Percentiles rank a stretch among this genome's conserved stretches.
Conservation (phyloP, 805 yeast species). For the Debaryomyces castellii region DNA sequence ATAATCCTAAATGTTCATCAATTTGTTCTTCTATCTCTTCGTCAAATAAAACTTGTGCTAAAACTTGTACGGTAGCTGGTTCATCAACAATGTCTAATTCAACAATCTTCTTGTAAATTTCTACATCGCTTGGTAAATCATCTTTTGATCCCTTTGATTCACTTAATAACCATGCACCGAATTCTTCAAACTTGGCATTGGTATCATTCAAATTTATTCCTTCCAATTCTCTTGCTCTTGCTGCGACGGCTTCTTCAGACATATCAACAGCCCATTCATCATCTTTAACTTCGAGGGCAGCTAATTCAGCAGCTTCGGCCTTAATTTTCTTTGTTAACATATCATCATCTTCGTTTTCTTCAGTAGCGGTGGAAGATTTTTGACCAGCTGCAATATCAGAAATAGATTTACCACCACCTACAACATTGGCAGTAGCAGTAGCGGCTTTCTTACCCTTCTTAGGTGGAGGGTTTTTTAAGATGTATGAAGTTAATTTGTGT, state of each 20-base stretch:
- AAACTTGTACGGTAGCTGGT: conserved; percentile 80
- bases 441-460: conserved; percentile 76
- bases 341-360: conserved; percentile 58
- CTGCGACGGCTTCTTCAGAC: conserved; percentile 92
- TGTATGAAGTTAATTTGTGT: conserved; percentile 83
- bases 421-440: conserved; percentile 85
- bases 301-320: conserved; percentile 75
- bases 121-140: conserved; percentile 78
- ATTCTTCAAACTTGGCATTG: conserved; percentile 62
- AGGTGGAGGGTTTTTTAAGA: conserved; percentile 85
- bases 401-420: conserved; percentile 82
- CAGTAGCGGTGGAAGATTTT: conserved; percentile 17
- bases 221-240: conserved; percentile 86
- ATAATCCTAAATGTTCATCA: conserved; percentile 75
- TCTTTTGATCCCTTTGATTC: conserved; percentile 53
- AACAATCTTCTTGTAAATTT: conserved; percentile 84
- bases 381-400: conserved; percentile 69
- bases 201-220: conserved; percentile 50
- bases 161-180: conserved; percentile 83
- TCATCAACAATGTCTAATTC: conserved; percentile 73
- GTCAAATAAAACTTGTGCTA: conserved; percentile 86
- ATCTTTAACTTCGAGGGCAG: conserved; percentile 67
- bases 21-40: conserved; percentile 74
- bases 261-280: conserved; percentile 98
- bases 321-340: conserved; percentile 74